Evolutionary conservation across 2,329 filamentous ascomycete species (phyloP), one percentile per base, ranked within the genome.

Genomic region (Alternaria sp.): DNA sequence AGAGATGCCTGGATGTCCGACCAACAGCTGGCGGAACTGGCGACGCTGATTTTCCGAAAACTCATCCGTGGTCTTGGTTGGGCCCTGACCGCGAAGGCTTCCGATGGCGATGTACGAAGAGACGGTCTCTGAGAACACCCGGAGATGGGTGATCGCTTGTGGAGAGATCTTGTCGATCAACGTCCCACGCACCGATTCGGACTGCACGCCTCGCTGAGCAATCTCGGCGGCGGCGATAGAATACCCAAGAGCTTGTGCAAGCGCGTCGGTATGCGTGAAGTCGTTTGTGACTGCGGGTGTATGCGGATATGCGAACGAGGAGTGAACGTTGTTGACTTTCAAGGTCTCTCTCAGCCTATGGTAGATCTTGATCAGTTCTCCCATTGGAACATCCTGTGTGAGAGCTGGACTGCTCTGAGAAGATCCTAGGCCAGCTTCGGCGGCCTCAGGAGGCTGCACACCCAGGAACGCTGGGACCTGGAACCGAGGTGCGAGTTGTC

Each of bases 151-250:
- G 63, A 99, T 83, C 2, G 88, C 87, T 77, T 97, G 90, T 60
- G 95, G 91, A 0, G 96, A 90, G 55, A 98, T 91, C 73, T 90
- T 93, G 68, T 95, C 91, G 19, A 98, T 81, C 49, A 98, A 82
- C 6, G 91, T 95, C 78, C 89, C 85, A 57, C 92, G 90, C 23
- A 75, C 57, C 50, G 88, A 86, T 67, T 91, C 88, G 21, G 89
- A 89, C 70, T 93, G 91, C 4, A 93, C 85, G 7, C 96, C 96
- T 71, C 96, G 91, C 77, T 97, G 93, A 67, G 94, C 90, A 68
- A 98, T 97, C 81, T 99, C 96, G 5, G 92, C 89, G 0, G 93
- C 90, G 9, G 93, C 90, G 62, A 99, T 93, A 0, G 94, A 95
- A 76, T 90, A 93, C 2, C 93, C 95, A 13, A 97, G 88, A 2